Base-by-base conservation (phyloP, 768 basidiomycete genomes). In the Gautieria morchelliformis region DNA sequence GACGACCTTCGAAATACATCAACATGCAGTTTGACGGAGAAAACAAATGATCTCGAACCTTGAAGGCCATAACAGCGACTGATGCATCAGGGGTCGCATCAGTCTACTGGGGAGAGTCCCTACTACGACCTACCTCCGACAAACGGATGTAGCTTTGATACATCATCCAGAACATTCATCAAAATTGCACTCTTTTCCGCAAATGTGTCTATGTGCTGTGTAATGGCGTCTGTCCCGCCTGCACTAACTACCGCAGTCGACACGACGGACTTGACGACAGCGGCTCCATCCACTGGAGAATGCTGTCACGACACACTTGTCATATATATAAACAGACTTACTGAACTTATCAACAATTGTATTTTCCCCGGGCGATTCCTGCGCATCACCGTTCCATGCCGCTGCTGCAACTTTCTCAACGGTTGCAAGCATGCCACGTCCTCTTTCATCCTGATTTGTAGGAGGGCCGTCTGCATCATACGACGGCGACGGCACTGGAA, bases 1-100 rank as follows among this genome's bases (percentile, higher is more conserved):
- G 3, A 78, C 77, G 0, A 77, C 67, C 37, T 53, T 11, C n/a
- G 15, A 49, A 40, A 2, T 17, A 66, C 53, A 45, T 63, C 42
- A 44, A n/a, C 69, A 1, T 41, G 47, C 22, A 64, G 55, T 14
- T 69, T 58, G 22, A 51, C 63, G 10, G 40, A 44, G 42, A n/a
- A 69, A 65, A 68, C 70, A 71, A 27, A 60, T 12, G 71, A 65
- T 30, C 9, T n/a, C 8, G n/a, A 32, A 32, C 58, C 44, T 53
- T 49, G 46, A 55, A 53, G 5, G 58, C 58, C 22, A 55, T 2
- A 1, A 59, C 53, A 6, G 47, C 53, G 10, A 55, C 58, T 59
- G 39, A 8, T 30, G 32, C 9, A 20, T 49, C n/a, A n/a, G n/a
- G n/a, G n/a, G n/a, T n/a, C 24, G 2, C 10, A 37, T 37, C 35